phyloP scores from a whole-genome alignment of 2,329 filamentous ascomycete genomes.

The Ceratocystis alfenasii region DNA sequence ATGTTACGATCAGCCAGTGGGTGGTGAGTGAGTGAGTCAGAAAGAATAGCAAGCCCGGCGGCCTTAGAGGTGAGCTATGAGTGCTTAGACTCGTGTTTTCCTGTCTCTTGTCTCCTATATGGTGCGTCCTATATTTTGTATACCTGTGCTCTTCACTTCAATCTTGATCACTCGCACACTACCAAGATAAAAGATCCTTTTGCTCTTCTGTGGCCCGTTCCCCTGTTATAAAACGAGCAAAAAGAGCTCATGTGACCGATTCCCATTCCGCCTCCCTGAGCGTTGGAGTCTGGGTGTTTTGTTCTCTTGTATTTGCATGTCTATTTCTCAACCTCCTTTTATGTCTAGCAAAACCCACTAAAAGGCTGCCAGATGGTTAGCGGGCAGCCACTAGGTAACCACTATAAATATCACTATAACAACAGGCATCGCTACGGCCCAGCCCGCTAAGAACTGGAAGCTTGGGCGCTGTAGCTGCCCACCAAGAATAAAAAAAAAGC shows the following conservation, averaged over 20 bases:
- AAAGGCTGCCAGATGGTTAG: neutral
- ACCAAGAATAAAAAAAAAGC: neutral
- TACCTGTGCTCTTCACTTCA: too few species aligned
- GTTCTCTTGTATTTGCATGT: neutral
- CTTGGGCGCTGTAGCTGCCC: neutral
- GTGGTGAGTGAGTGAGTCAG: too few species aligned
- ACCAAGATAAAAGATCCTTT: too few species aligned
- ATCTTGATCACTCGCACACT: too few species aligned
- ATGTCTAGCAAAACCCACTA: neutral
- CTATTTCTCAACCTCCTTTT: neutral
- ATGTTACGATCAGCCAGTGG: too few species aligned
- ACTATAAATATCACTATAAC: neutral
- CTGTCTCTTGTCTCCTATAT: too few species aligned
- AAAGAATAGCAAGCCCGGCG: too few species aligned
- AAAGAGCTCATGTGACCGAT: constrained; percentile 4
- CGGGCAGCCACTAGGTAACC: neutral
- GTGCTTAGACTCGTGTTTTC: too few species aligned
- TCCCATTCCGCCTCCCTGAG: neutral
- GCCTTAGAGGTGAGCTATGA: too few species aligned
- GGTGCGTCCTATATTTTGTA: too few species aligned
- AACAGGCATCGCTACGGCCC: neutral
- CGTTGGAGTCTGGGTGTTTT: constrained; percentile 7
- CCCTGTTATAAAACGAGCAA: neutral
- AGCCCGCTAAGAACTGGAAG: neutral
- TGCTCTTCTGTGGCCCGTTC: neutral